These are phyloP conservation scores for Penicillium silybi DNA, from an alignment of 495 filamentous ascomycete genomes.

Conservation along the genomic window DNA sequence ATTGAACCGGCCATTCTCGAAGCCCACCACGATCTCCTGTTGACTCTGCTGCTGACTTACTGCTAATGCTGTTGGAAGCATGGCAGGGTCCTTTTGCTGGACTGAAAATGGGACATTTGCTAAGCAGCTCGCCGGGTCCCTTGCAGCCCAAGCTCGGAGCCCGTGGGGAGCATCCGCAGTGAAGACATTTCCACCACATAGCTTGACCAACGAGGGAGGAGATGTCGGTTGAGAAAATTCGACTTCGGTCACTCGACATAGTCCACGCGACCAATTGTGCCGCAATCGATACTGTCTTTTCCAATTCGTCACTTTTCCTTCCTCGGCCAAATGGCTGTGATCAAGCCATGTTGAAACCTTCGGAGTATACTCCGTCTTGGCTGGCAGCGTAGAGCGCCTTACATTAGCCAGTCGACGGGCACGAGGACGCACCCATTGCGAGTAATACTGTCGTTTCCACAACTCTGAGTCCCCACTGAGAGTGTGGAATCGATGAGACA, in stretches of 20 bases:
- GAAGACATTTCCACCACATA: constrained; percentile 71
- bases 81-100: constrained; percentile 1
- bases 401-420: constrained; percentile 71
- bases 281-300: constrained; percentile 85
- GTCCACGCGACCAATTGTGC: constrained; percentile 88
- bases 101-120: constrained; percentile 22
- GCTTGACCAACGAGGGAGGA: constrained; percentile 62
- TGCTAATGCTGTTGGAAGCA: constrained; percentile 65
- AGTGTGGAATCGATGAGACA: constrained; percentile 74
- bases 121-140: constrained; percentile 41
- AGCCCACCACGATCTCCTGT: constrained; percentile 62
- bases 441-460: constrained; percentile 89
- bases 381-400: constrained; percentile 39
- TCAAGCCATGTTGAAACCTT: constrained; percentile 81
- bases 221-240: constrained; percentile 54
- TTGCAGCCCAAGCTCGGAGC: constrained; percentile 74
- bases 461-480: constrained; percentile 80
- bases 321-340: constrained; percentile 54
- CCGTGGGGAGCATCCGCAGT: constrained; percentile 69
- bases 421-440: constrained; percentile 81
- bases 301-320: constrained; percentile 63
- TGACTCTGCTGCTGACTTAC: constrained; percentile 39
- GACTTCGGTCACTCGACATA: constrained; percentile 75
- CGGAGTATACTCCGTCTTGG: constrained; percentile 62
- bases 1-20: constrained; percentile 68